Conservation (phyloP, 169 alveolate species). For the Neospora caninum region DNA sequence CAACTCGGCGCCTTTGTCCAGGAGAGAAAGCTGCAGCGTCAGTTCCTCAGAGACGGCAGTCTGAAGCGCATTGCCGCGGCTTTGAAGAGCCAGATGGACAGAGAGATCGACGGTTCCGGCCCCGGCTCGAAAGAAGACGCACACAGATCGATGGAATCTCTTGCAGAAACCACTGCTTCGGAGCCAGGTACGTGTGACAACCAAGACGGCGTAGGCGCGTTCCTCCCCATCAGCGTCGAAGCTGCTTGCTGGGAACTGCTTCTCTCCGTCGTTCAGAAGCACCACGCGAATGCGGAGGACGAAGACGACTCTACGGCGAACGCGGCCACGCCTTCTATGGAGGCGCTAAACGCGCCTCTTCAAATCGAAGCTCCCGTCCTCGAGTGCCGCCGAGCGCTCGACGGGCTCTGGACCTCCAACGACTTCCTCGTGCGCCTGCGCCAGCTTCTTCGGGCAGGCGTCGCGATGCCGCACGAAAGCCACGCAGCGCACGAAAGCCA, state of each 20-base stretch:
- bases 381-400: slow-evolving; percentile 23
- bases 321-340: background rate
- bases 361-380: background rate
- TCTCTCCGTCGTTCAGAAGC: slow-evolving; percentile 41
- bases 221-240: slow-evolving; percentile 27
- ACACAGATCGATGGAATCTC: background rate
- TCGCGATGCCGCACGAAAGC: background rate
- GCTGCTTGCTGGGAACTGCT: slow-evolving; percentile 63
- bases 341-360: slow-evolving; percentile 10
- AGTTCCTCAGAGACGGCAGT: background rate
- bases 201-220: background rate
- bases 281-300: background rate
- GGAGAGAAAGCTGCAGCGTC: slow-evolving; percentile 1
- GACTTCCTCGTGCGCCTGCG: slow-evolving; percentile 31
- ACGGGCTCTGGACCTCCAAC: background rate
- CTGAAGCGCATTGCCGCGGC: background rate
- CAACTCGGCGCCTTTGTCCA: slow-evolving; percentile 30
- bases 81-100: background rate
- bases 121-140: no score
- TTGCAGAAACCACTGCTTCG: background rate
- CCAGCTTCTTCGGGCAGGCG: slow-evolving; percentile 28
- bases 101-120: background rate
- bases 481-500: background rate
- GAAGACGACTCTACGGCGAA: background rate
- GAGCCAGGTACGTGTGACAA: background rate